These are phyloP conservation scores for Perkinsus chesapeaki DNA, from an alignment of 169 alveolate species.

Conservation along the genomic window DNA sequence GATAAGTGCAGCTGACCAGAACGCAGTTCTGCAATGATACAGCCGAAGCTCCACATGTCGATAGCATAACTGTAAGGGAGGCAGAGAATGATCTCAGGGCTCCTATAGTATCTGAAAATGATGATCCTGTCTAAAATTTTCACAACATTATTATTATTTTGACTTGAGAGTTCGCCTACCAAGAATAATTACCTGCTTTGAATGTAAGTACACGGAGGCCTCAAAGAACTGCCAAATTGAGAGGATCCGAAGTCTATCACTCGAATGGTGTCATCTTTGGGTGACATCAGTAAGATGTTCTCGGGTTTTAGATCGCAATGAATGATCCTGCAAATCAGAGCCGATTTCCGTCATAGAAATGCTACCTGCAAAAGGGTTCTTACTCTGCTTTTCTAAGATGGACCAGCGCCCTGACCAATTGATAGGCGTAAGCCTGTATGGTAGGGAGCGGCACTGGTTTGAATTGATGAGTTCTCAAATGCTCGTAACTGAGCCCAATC, in stretches of 20 bases:
- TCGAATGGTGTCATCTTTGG: conserved; percentile 44
- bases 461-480: background rate
- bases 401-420: background rate
- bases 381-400: background rate
- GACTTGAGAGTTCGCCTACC: background rate
- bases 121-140: no score
- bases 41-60: conserved; percentile 39
- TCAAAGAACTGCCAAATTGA: background rate
- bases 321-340: background rate
- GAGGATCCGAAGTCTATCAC: background rate
- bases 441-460: background rate
- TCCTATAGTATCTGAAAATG: conserved; percentile 20
- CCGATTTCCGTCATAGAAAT: background rate
- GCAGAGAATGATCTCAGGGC: conserved; percentile 31
- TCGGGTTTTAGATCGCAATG: conserved; percentile 75
- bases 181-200: background rate
- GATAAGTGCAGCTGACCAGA: background rate
- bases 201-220: background rate
- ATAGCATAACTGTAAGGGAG: conserved; percentile 20
- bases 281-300: conserved; percentile 53
- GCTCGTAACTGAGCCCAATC: background rate
- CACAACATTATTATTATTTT: no score
- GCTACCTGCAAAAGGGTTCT: background rate
- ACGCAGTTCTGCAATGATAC: conserved; percentile 29
- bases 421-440: background rate